Conservation (phyloP, 345 rosid genomes). For the Physaria fendleri region DNA sequence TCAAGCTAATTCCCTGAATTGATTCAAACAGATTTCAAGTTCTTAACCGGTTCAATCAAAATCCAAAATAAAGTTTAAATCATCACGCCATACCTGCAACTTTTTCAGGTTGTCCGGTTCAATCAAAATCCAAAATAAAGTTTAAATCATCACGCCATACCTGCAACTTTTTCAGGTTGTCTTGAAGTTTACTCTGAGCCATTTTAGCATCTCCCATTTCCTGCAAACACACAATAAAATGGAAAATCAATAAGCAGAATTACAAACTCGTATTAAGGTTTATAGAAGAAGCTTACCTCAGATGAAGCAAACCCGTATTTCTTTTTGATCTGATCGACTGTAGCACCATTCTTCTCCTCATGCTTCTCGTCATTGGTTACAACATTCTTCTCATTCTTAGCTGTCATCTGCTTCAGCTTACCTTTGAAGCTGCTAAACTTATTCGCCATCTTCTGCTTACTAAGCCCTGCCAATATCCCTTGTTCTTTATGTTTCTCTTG, state of each 20-base stretch:
- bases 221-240: conserved; percentile 31
- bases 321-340: conserved; percentile 83
- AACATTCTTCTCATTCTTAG: conserved; percentile 56
- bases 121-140: neutral
- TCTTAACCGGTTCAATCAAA: no score
- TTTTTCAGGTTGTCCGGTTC: no score
- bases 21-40: neutral
- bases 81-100: conserved; percentile 68
- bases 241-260: neutral
- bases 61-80: neutral
- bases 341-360: conserved; percentile 40
- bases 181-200: conserved; percentile 85
- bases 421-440: conserved; percentile 62
- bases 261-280: neutral
- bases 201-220: conserved; percentile 63
- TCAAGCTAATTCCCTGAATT: conserved; percentile 69
- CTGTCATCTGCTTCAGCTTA: conserved; percentile 61
- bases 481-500: conserved; percentile 56
- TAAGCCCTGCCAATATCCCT: conserved; percentile 55
- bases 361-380: conserved; percentile 52
- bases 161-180: conserved; percentile 67
- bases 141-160: conserved; percentile 28
- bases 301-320: conserved; percentile 71
- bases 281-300: conserved; percentile 44
- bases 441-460: conserved; percentile 68